Conservation (phyloP, 73 alveolate species). For the Uronychia setigera region DNA sequence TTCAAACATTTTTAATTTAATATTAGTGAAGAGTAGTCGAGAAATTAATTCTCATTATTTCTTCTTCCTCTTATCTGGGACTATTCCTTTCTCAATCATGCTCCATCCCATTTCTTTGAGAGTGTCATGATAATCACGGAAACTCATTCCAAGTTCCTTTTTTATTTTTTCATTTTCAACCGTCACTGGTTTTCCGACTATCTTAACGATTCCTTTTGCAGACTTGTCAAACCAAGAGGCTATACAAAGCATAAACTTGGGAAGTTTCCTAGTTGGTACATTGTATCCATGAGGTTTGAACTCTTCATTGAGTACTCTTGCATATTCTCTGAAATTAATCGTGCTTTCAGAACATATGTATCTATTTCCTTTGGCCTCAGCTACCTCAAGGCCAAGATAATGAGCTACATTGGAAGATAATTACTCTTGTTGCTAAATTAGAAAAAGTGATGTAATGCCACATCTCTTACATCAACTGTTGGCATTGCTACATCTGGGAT, state of each 20-base stretch:
- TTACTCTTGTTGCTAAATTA: too few relatives aligned
- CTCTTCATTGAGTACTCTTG: neutral
- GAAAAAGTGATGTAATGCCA: slow-evolving; percentile 68
- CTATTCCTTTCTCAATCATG: neutral
- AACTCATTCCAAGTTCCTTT: neutral
- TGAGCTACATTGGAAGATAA: neutral
- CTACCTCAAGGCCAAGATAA: neutral
- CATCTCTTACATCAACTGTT: slow-evolving; percentile 64
- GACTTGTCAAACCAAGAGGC: slow-evolving; percentile 10
- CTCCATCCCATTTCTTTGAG: slow-evolving; percentile 1
- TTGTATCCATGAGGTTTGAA: slow-evolving; percentile 10
- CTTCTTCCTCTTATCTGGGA: too few relatives aligned
- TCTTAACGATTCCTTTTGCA: too few relatives aligned
- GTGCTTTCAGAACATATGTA: neutral
- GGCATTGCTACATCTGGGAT: slow-evolving; percentile 55
- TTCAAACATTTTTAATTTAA: too few relatives aligned
- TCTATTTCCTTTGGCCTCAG: slow-evolving; percentile 7
- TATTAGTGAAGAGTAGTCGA: too few relatives aligned
- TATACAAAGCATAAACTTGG: neutral
- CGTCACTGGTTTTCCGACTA: slow-evolving; percentile 12
- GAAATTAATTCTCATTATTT: too few relatives aligned
- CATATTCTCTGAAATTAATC: neutral
- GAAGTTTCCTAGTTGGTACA: neutral
- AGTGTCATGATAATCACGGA: slow-evolving; percentile 3
- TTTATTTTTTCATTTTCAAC: neutral